Base-by-base conservation (phyloP, 805 yeast species). In the Ogataea pilisensis region DNA sequence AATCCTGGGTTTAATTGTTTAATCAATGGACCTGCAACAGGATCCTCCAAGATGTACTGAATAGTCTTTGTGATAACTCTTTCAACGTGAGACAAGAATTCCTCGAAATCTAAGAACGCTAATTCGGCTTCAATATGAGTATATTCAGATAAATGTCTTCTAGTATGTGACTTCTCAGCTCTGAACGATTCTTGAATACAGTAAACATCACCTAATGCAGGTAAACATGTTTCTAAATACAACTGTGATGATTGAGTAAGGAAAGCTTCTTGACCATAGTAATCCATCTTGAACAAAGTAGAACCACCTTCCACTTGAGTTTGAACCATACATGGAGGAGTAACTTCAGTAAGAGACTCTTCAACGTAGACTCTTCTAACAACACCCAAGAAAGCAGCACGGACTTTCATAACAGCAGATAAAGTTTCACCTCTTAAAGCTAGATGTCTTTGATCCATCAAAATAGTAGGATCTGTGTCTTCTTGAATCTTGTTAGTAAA, bases 261-360 rank as follows among this genome's bases (percentile, higher is more conserved):
- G 68, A 72, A 93, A 9, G 99, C 98, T 64, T 90, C 93, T 71
- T 93, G 95, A 41, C 96, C 98, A 64, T 93, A 93, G 73, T 95
- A 93, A 64, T 86, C 85, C 71, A 93, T 72, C 58, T 82, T 80
- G 75, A 93, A 93, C 60, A 93, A 73, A 14, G 99, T 93, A 30
- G 97, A 85, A 40, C 99, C 99, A 64, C 99, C 99, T 71, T 93
- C 99, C 45, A 93, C 99, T 73, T 93, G 98, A 30, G 96, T 90
- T 71, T 93, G 99, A 42, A 93, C 99, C 98, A 93, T 93, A 69
- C 98, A 90, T 59, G 99, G 99, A 34, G 99, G 97, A 30, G 98
- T 93, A 45, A 95, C 96, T 73, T 93, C 99, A 25, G 79, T 69
- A 38, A 90, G 59, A 26, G 78, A 75, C 68, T 83, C 87, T 58